phyloP scores from a whole-genome alignment of 345 rosid species.

The Sisymbrium irio region DNA sequence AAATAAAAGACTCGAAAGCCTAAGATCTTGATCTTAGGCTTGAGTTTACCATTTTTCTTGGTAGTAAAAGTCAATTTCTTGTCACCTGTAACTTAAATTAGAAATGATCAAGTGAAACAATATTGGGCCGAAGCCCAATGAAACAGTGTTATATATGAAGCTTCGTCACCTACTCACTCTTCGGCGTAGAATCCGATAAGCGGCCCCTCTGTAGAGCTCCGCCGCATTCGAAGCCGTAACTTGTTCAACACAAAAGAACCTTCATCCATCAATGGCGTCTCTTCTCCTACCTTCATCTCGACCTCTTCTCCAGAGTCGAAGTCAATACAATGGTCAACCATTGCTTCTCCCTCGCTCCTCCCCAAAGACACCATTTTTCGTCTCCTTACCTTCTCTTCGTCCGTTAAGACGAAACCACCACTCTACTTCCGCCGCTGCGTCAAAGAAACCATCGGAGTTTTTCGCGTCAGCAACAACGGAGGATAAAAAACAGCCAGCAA shows the following conservation, averaged over 20 bases:
- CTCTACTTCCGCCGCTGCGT: conserved; percentile 31
- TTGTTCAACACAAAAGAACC: neutral
- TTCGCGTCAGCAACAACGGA: neutral
- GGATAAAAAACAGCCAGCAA: conserved; percentile 24
- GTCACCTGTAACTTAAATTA: neutral
- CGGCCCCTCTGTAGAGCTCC: conserved; percentile 28
- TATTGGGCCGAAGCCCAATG: conserved; percentile 15
- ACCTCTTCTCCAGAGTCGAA: conserved; percentile 27
- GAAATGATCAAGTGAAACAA: neutral
- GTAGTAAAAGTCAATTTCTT: neutral
- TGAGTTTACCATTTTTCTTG: too few species aligned
- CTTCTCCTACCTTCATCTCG: conserved; percentile 34
- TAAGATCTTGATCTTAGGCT: neutral
- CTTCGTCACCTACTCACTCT: neutral
- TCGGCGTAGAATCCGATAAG: conserved; percentile 14
- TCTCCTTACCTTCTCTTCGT: conserved; percentile 23
- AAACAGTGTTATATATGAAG: neutral
- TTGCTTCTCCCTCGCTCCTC: conserved; percentile 21
- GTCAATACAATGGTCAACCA: conserved; percentile 18
- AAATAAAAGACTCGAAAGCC: neutral
- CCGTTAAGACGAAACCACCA: conserved; percentile 8
- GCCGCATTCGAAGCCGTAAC: conserved; percentile 26
- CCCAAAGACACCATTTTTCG: conserved; percentile 24
- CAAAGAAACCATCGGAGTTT: conserved; percentile 31
- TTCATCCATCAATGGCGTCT: conserved; percentile 42